Base-by-base conservation (phyloP, 2,329 filamentous ascomycete genomes). In the Eutypa lata region DNA sequence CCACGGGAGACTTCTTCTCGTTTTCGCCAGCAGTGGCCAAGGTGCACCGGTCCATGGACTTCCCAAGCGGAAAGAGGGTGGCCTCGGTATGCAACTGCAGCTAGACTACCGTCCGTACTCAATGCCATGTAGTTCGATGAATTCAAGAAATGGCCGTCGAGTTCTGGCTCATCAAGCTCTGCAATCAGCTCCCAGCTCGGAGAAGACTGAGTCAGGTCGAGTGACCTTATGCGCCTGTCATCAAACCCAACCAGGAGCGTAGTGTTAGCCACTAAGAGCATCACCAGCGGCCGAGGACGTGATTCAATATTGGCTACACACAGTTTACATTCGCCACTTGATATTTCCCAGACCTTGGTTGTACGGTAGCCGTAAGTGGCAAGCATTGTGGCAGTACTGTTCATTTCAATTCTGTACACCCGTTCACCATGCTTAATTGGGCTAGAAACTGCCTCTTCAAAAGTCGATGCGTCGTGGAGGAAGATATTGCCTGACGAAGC, bases 11-110 rank as follows among this genome's bases (percentile, higher is more conserved):
- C 10, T 18, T 49, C 48, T 13, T 59, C 47, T 11, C 44, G 31
- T 38, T 54, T 59, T 45, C 60, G 58, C 57, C 62, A 60, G 52
- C 66, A 69, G 31, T 62, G 64, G n/a, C 64, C 61, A 24, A 68
- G 55, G 28, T 60, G 60, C 2, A 57, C 46, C 28, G 61, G 56
- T 8, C 57, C 58, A 35, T 63, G 55, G 22, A 62, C 48, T 28
- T 69, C 65, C 67, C 66, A 68, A 1, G 61, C 66, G 2, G 67
- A 65, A 3, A 67, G 48, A 0, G 68, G 66, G 47, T 65, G 55
- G 2, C 63, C 57, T 8, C 66, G 61, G 48, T 70, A 70, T 5
- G 59, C 67, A 14, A 67, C 57, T 28, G 64, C 64, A 45, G 66
- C 51, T 52, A 66, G 47, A 1, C 38, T 62, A 3, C 63, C 61